Percentiles rank a stretch among this genome's conserved stretches.
phyloP scores from a whole-genome alignment of 1,284 basidiomycete genomes.

The Fomes fomentarius region DNA sequence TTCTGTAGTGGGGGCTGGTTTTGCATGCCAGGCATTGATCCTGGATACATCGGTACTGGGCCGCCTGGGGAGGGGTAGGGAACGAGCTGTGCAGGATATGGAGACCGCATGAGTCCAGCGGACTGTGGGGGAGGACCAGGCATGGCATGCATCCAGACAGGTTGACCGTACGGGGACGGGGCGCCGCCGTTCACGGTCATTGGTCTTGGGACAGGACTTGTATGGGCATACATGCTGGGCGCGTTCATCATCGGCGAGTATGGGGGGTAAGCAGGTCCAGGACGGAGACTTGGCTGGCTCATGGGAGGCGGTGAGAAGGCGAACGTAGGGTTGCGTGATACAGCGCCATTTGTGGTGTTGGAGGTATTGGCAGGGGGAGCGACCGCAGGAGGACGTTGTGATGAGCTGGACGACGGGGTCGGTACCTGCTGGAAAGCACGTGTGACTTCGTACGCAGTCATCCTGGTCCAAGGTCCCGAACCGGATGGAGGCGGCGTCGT shows the following conservation, averaged over 20 bases:
- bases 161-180: constrained; percentile 59
- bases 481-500: constrained; percentile 73
- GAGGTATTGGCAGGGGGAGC: constrained; percentile 31
- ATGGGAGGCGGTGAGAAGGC: constrained; percentile 40
- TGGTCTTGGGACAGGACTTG: constrained; percentile 63
- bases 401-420: constrained; percentile 46
- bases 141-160: constrained; percentile 64
- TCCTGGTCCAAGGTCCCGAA: constrained; percentile 61
- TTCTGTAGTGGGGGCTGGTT: constrained; percentile 45
- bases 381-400: constrained; percentile 50
- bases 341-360: constrained; percentile 41
- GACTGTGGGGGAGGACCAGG: constrained; percentile 46
- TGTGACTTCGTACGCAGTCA: constrained; percentile 79
- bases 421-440: constrained; percentile 84
- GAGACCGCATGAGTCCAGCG: constrained; percentile 59
- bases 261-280: constrained; percentile 54
- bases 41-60: constrained; percentile 53
- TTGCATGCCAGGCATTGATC: constrained; percentile 45
- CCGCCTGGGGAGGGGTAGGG: constrained; percentile 58
- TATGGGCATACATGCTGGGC: constrained; percentile 63
- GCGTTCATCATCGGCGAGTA: constrained; percentile 75
- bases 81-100: constrained; percentile 68
- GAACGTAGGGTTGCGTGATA: constrained; percentile 38
- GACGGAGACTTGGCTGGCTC: constrained; percentile 45
- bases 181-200: constrained; percentile 64